Evolutionary conservation across 148 eudicot genomes (phyloP).

Genomic region (Arctostaphylos glauca): DNA sequence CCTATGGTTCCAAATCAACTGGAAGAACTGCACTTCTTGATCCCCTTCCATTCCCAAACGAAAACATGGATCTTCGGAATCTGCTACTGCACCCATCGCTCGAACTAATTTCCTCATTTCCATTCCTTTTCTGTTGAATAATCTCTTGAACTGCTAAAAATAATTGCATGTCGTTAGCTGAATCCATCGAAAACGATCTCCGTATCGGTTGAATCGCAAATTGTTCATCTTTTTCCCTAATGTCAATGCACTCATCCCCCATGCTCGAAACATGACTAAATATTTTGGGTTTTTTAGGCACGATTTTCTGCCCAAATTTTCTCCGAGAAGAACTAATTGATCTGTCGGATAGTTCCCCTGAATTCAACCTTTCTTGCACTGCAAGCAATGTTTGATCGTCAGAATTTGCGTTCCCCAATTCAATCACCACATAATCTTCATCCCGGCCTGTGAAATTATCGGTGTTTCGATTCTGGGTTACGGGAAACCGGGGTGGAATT

Average conservation of each 20-base stretch:
- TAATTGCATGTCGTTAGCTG: conserved; percentile 49
- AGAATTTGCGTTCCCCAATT: conserved; percentile 34
- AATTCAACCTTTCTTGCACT: conserved; percentile 20
- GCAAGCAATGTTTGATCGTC: conserved; percentile 32
- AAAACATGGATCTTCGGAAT: conserved; percentile 57
- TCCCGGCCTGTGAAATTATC: conserved; percentile 35
- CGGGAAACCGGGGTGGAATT: conserved; percentile 16
- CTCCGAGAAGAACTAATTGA: conserved; percentile 8
- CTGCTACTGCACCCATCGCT: conserved; percentile 35
- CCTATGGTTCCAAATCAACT: conserved; percentile 43
- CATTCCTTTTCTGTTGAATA: conserved; percentile 19
- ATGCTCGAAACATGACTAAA: conserved; percentile 41
- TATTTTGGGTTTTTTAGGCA: conserved; percentile 23
- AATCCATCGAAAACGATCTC: conserved; percentile 88
- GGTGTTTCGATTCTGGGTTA: conserved; percentile 10
- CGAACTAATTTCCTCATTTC: conserved; percentile 19
- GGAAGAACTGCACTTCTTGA: conserved; percentile 61
- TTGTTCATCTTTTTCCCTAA: conserved; percentile 43
- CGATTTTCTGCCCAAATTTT: conserved; percentile 8
- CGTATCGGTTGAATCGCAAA: conserved; percentile 62
- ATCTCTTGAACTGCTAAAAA: conserved; percentile 54
- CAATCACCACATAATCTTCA: conserved; percentile 75
- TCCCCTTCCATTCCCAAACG: conserved; percentile 60
- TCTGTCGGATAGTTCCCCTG: conserved; percentile 6
- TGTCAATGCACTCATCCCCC: conserved; percentile 79